Conservation (phyloP, 1,284 basidiomycete genomes). For the Hymenochaete sp. region DNA sequence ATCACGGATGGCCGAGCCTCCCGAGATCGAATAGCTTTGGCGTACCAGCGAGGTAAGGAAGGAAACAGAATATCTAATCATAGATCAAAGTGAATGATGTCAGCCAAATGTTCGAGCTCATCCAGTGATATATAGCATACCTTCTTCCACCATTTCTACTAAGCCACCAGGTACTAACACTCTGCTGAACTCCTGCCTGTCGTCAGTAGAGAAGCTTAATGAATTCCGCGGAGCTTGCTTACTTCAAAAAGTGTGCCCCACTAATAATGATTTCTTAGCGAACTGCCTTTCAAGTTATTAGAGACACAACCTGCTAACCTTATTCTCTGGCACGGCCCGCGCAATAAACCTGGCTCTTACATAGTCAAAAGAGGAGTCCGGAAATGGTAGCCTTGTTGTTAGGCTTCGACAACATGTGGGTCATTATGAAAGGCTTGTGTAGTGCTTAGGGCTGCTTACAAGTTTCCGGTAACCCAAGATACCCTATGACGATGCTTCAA, state of each 20-base stretch:
- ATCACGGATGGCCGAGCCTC: constrained; percentile 35
- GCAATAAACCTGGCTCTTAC: constrained; percentile 60
- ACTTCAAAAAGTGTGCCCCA: constrained; percentile 66
- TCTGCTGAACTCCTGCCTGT: constrained; percentile 53
- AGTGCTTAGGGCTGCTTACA: constrained; percentile 50
- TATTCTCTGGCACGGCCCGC: constrained; percentile 63
- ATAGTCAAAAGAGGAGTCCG: constrained; percentile 71
- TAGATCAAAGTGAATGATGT: constrained; percentile 4
- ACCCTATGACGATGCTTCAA: constrained; percentile 46
- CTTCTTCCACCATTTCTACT: constrained; percentile 65
- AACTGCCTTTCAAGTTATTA: constrained; percentile 2
- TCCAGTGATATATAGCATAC: constrained; percentile 27
- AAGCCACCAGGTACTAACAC: constrained; percentile 58
- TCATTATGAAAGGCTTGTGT: too few relatives aligned
- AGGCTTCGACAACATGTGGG: too few relatives aligned
- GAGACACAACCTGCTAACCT: constrained; percentile 34
- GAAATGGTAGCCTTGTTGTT: constrained; percentile 64
- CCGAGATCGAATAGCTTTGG: constrained; percentile 44
- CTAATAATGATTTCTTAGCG: constrained; percentile 28
- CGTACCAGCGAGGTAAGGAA: constrained; percentile 56
- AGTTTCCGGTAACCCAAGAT: constrained; percentile 66
- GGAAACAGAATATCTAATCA: constrained; percentile 53
- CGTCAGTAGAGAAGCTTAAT: neutral
- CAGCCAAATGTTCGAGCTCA: constrained; percentile 16
- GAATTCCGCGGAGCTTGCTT: neutral